Base-by-base conservation (phyloP, 768 basidiomycete species). In the Neoboletus subvelutipes region DNA sequence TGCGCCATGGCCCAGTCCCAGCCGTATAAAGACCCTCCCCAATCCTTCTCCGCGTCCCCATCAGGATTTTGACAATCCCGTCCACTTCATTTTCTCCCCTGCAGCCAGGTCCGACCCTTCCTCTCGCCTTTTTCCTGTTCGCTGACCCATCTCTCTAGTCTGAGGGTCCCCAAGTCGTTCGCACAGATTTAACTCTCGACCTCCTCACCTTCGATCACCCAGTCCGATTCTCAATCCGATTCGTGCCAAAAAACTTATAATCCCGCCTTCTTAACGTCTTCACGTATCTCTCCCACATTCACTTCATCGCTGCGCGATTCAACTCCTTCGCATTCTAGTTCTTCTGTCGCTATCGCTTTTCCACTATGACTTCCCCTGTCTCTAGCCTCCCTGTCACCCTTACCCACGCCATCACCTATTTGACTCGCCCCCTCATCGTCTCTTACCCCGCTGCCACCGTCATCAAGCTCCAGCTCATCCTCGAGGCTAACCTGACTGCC, bases 401-500 rank as follows among this genome's bases (percentile, higher is more conserved):
- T 71, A 79, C 86, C 57, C 86, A 92, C 65, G 85, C 85, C 70
- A 80, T 90, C 70, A 76, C 84, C 55, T 89, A 84, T 77, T 78
- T 92, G 71, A 90, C 87, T 37, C 79, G 81, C 34, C 83, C 87
- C 55, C 81, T 90, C 58, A 76, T 80, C 63, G 65, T 71, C 52
- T 73, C 78, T 40, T 83, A 87, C 71, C 73, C 86, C n/a, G 77
- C 83, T 43, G 76, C 79, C 54, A 83, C 83, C 61, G 77, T 89
- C 72, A 78, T 80, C 67, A 86, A 84, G 70, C 83, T 92, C 63
- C 86, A 86, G 70, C 79, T 83, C 53, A 74, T 83, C 57, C 86
- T 92, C 60, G 83, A 90, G 75, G 80, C 83, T 42, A 88, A 88
- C 77, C 80, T 92, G 65, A 84, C 79, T 24, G 80, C 87, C 37